Base-by-base conservation (phyloP, 129 eudicot genomes). In the Artemisia annua region DNA sequence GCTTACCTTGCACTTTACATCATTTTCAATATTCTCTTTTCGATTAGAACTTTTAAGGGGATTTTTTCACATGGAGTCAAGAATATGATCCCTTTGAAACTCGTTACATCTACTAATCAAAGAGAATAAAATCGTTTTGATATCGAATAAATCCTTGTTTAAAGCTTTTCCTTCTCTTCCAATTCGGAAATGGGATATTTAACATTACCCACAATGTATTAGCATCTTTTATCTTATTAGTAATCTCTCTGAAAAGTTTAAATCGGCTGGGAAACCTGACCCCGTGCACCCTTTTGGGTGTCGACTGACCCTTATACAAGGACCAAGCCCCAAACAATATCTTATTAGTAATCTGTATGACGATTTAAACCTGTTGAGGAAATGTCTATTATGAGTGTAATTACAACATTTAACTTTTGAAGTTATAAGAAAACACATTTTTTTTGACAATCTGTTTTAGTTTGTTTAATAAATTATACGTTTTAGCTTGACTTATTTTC, bases 61-160 rank as follows among this genome's bases (percentile, higher is more conserved):
- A 1, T 51, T 7, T 62, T 24, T 53, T 28, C 49, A 39, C 30
- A 24, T 43, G 51, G 17, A 39, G 82, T 70, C 30, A 62, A 71
- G n/a, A n/a, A 78, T 71, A 53, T 63, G 82, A 78, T 78, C 22
- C 77, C 16, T 71, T 16, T 12, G 13, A 2, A 71, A 46, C 53
- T 20, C 7, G 26, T 43, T 26, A 15, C 15, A 56, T 71, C 13
- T 56, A 18, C 30, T 52, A 51, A 51, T 7, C 12, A 52, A 19
- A 14, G n/a, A 35, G 82, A 63, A 78, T n/a, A 64, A 71, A 7
- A 39, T 78, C 71, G 1, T 0, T 62, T 52, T 26, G 28, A 70
- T 53, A 71, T 56, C 26, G 26, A 63, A 53, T 24, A 39, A 70
- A 54, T 18, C 53, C 35, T 62, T 62, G 20, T 19, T 24, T 69